Evolutionary conservation across 2,329 filamentous ascomycete genomes (phyloP), one percentile per base, ranked within the genome.

Genomic region (Anthostomella pinea): DNA sequence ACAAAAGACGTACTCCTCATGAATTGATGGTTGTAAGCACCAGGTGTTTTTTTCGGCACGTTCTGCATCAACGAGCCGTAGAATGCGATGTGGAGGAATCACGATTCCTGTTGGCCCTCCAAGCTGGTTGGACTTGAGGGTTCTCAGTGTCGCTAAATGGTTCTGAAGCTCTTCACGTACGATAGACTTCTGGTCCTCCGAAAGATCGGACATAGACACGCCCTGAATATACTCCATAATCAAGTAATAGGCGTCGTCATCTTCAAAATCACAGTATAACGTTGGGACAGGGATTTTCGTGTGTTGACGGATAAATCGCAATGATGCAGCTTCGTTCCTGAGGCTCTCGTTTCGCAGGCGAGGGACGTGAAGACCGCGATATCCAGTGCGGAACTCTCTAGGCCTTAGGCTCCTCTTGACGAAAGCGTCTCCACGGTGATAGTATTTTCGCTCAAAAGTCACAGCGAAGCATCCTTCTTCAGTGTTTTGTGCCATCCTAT

Each of bases 391-490:
- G 30, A 55, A 62, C 39, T 64, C 59, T 15, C 14, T 36, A 2
- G 55, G 53, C 8, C 57, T 51, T 10, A 63, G 47, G 29, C 40
- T 59, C 18, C 56, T 49, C 35, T 63, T 64, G 37, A 61, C 53
- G 26, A 56, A 60, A 17, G 48, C 40, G 11, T 34, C 34, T n/a
- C 42, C 54, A 18, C 42, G 41, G 14, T 50, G 50, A 33, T 56
- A 60, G 29, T 60, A 57, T 41, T 58, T 58, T 30, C 55, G 46
- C 35, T 60, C 57, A 32, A 47, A 47, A 14, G 51, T 54, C 25
- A 46, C 46, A 18, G 43, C 50, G 33, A 57, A 33, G 23, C 47
- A 53, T 2, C 52, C 46, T 21, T 54, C 46, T 37, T 62, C 44
- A 1, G 11, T 18, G 18, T 31, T 13, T 9, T 9, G 24, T 10